Evolutionary conservation across 257 asterid genomes (phyloP).

Genomic region (Euphrasia confusa): DNA sequence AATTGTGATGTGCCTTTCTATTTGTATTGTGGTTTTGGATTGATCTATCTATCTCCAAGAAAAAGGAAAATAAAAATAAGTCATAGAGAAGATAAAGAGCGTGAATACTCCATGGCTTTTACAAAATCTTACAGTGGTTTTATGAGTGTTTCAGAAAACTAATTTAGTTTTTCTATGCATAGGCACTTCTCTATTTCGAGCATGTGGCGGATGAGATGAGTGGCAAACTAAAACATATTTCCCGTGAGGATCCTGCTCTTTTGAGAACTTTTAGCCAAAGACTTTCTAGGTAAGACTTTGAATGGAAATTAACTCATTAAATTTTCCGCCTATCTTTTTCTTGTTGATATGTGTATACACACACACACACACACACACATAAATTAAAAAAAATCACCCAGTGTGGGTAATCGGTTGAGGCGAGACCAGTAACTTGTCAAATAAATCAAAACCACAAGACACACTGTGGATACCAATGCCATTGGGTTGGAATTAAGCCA

Average conservation of each 20-base stretch:
- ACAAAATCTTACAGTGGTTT: not conserved
- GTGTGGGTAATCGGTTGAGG: no score
- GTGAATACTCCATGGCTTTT: not conserved
- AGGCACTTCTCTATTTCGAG: conserved; percentile 41
- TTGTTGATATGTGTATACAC: not conserved
- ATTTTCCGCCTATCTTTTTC: not conserved
- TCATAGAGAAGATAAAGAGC: no score
- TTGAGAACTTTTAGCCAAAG: conserved; percentile 28
- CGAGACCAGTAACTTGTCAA: no score
- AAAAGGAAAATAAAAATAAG: no score
- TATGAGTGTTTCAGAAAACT: not conserved
- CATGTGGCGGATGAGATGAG: conserved; percentile 26
- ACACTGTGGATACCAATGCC: no score
- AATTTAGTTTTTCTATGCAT: not conserved
- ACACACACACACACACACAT: no score
- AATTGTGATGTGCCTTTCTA: no score
- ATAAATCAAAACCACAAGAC: no score
- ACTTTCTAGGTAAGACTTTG: conserved; percentile 33
- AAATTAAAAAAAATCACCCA: no score
- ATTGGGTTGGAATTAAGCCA: no score
- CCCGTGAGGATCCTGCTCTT: conserved; percentile 25
- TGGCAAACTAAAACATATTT: conserved; percentile 14
- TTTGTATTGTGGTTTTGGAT: no score
- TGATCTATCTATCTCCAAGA: no score
- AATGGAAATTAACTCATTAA: conserved; percentile 1